phyloP scores from a whole-genome alignment of 352 stramenopile species.

The Thraustotheca clavata region DNA sequence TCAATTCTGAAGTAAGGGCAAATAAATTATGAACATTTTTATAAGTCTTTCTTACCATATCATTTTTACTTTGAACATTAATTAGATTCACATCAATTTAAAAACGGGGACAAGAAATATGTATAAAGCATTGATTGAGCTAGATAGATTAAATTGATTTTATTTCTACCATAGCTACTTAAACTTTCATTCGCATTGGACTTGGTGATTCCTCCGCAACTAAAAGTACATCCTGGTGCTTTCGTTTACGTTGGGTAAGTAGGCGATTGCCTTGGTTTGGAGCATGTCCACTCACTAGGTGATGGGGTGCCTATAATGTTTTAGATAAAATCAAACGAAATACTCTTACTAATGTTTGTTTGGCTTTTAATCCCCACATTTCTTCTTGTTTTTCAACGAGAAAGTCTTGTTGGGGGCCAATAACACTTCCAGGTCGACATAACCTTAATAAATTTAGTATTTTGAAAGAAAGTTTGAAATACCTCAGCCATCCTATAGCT shows the following conservation, averaged over 20 bases:
- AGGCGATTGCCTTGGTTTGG: not conserved
- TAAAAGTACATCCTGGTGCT: too few species aligned
- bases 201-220: too few species aligned
- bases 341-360: not conserved
- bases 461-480: slow-evolving; percentile 29
- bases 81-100: too few species aligned
- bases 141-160: too few species aligned
- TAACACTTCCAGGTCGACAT: slow-evolving; percentile 73
- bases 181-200: too few species aligned
- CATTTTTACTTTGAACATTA: too few species aligned
- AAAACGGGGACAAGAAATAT: too few species aligned
- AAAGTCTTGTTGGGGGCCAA: slow-evolving; percentile 89
- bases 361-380: slow-evolving; percentile 26
- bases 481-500: slow-evolving; percentile 84
- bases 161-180: too few species aligned
- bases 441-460: not conserved
- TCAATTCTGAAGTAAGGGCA: too few species aligned
- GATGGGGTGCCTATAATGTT: not conserved
- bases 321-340: not conserved
- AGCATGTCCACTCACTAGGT: not conserved
- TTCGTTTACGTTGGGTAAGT: not conserved
- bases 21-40: too few species aligned
- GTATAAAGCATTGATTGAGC: too few species aligned
- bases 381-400: slow-evolving; percentile 56
- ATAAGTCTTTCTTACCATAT: too few species aligned